phyloP scores from a whole-genome alignment of 225 moss, liverwort and hornwort species.

The Lunularia cruciata region DNA sequence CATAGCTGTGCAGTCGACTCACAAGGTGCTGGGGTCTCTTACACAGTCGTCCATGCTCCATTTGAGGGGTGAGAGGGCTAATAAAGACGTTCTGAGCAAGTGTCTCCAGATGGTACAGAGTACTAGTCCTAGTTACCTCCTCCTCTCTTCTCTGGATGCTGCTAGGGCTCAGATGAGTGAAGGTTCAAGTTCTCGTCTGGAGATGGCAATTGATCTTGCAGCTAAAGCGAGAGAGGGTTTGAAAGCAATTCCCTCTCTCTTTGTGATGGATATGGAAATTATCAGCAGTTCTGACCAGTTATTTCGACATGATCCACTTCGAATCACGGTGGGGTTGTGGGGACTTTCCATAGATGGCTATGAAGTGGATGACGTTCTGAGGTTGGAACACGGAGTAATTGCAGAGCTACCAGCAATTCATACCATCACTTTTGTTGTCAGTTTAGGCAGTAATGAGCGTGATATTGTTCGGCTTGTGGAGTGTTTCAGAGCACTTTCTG shows the following conservation, averaged over 20 bases:
- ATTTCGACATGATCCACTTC: conserved; percentile 63
- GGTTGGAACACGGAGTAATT: conserved; percentile 66
- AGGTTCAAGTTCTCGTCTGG: conserved; percentile 31
- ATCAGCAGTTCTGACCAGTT: conserved; percentile 31
- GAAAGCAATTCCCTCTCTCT: conserved; percentile 47
- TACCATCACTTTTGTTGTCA: conserved; percentile 75
- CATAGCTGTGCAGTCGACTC: conserved; percentile 85
- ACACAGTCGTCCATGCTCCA: conserved; percentile 96
- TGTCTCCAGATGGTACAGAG: conserved; percentile 87
- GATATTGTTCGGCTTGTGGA: conserved; percentile 62
- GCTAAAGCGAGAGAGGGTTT: conserved; percentile 43
- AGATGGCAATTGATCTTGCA: conserved; percentile 56
- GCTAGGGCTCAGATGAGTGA: conserved; percentile 71
- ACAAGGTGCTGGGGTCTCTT: conserved; percentile 86
- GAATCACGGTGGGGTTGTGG: conserved; percentile 84
- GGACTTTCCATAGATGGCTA: conserved; percentile 66
- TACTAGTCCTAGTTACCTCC: conserved; percentile 90
- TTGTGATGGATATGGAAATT: conserved; percentile 47
- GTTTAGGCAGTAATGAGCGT: conserved; percentile 55
- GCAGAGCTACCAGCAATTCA: conserved; percentile 69
- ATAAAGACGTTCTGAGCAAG: conserved; percentile 43
- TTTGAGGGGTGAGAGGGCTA: conserved; percentile 44
- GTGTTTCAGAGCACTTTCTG: conserved; percentile 51
- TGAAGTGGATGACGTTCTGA: conserved; percentile 74
- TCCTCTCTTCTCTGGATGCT: conserved; percentile 86